Evolutionary conservation across 768 basidiomycete species (phyloP).

Genomic region (Mycena vitilis): DNA sequence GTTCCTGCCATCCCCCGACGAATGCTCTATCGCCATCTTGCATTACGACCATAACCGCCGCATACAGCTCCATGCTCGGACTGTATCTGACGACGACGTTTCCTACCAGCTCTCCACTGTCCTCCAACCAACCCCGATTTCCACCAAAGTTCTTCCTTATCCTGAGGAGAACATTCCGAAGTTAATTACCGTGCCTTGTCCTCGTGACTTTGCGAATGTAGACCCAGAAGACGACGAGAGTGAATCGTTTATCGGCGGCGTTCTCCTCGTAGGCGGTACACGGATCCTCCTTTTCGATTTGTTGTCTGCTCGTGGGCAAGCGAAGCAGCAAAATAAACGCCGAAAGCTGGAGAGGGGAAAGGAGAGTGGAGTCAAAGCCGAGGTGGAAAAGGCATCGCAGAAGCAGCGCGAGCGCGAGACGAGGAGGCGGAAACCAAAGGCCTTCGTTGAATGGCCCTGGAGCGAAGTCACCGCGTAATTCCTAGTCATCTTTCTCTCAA

Average conservation of each 20-base stretch:
- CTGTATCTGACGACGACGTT: slow-evolving; percentile 67
- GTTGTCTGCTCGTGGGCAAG: slow-evolving; percentile 57
- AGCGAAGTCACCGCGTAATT: slow-evolving; percentile 76
- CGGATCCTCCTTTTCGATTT: slow-evolving; percentile 74
- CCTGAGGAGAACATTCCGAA: slow-evolving; percentile 54
- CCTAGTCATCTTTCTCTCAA: neutral
- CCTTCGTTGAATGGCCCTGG: slow-evolving; percentile 81
- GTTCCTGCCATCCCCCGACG: slow-evolving; percentile 64
- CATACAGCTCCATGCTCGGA: slow-evolving; percentile 73
- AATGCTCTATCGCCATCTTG: slow-evolving; percentile 72
- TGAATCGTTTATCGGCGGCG: slow-evolving; percentile 65
- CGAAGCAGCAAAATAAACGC: slow-evolving; percentile 66
- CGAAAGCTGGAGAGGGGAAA: slow-evolving; percentile 65
- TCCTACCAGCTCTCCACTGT: slow-evolving; percentile 58
- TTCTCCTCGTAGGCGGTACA: slow-evolving; percentile 77
- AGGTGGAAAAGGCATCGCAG: slow-evolving; percentile 58
- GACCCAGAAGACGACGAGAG: slow-evolving; percentile 44
- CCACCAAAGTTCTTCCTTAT: slow-evolving; percentile 59
- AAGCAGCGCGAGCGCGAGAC: slow-evolving; percentile 69
- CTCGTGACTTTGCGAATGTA: slow-evolving; percentile 41
- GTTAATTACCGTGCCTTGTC: slow-evolving; percentile 53
- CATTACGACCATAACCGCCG: slow-evolving; percentile 71
- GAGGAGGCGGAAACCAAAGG: slow-evolving; percentile 65
- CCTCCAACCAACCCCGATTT: slow-evolving; percentile 65
- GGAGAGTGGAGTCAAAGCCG: slow-evolving; percentile 55